Evolutionary conservation across 768 basidiomycete species (phyloP).

Genomic region (Russula lepida): DNA sequence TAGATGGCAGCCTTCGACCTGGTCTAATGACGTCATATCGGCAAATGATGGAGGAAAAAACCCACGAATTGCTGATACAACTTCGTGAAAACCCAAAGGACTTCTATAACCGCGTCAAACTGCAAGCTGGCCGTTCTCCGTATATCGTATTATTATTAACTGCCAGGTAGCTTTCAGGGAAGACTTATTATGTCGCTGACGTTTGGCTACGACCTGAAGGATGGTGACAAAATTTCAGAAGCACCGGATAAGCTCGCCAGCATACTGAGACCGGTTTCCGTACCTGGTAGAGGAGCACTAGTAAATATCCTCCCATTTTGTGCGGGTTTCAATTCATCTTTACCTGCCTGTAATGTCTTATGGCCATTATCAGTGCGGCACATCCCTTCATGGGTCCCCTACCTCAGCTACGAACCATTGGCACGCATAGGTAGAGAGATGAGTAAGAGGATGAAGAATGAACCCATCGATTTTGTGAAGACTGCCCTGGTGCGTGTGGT

Average conservation of each 20-base stretch:
- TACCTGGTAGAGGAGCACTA: no score
- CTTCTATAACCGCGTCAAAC: background rate
- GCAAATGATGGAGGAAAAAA: background rate
- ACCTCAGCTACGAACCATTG: background rate
- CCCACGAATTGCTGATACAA: background rate
- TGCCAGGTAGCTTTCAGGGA: no score
- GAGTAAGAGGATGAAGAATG: background rate
- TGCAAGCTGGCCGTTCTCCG: no score
- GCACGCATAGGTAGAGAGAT: background rate
- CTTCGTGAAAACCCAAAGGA: background rate
- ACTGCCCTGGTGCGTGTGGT: background rate
- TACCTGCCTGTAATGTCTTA: background rate
- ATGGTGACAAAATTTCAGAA: no score
- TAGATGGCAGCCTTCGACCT: slow-evolving; percentile 1
- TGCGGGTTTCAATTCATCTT: background rate
- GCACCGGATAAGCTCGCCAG: no score
- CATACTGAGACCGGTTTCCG: no score
- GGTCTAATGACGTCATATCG: background rate
- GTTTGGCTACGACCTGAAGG: no score
- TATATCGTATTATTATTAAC: no score
- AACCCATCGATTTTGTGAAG: background rate
- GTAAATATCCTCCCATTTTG: no score
- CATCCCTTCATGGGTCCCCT: slow-evolving; percentile 8
- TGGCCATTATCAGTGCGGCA: background rate
- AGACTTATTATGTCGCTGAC: no score